A percentile compares a stretch with the other conserved stretches of the same genome.
Conservation (phyloP, 192 early-diverging fungal species). For the Coemansia sp. region DNA sequence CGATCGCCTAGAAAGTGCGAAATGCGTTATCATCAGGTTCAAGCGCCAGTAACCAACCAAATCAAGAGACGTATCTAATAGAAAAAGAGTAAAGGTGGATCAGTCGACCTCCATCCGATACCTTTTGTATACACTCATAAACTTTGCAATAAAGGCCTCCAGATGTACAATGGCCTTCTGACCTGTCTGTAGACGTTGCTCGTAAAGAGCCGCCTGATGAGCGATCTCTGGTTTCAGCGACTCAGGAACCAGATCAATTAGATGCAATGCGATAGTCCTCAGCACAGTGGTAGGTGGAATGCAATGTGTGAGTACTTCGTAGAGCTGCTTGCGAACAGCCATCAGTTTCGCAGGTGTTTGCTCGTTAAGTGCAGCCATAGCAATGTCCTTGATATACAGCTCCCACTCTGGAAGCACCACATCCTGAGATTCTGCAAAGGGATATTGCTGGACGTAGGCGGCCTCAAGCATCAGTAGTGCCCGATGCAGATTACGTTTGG, state of each 20-base stretch:
- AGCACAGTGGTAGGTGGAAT: constrained; percentile 81
- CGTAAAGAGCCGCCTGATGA: constrained; percentile 80
- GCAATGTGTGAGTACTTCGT: constrained; percentile 88
- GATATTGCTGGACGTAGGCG: constrained; percentile 67
- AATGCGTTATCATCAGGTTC: no score
- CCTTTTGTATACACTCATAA: constrained; percentile 90
- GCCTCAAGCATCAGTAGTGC: constrained; percentile 92
- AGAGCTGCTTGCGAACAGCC: constrained; percentile 71
- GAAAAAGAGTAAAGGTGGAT: background rate
- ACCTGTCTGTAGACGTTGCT: constrained; percentile 82
- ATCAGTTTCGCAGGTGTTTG: constrained; percentile 77
- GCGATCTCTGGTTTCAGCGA: constrained; percentile 67
- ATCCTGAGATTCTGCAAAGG: constrained; percentile 53
- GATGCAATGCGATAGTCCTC: constrained; percentile 72
- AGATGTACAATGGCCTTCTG: constrained; percentile 93
- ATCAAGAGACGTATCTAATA: no score
- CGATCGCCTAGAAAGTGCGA: no score
- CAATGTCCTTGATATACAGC: constrained; percentile 67
- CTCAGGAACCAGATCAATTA: constrained; percentile 68
- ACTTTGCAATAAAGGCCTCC: constrained; percentile 88
- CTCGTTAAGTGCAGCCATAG: constrained; percentile 64
- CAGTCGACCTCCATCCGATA: constrained; percentile 52
- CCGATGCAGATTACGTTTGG: constrained; percentile 80
- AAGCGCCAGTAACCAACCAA: no score
- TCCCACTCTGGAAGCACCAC: constrained; percentile 88